A percentile compares a stretch with the other conserved stretches of the same genome.
These are phyloP conservation scores for Saitozyma podzolica DNA, from an alignment of 768 basidiomycete genomes.

Conservation along the genomic window DNA sequence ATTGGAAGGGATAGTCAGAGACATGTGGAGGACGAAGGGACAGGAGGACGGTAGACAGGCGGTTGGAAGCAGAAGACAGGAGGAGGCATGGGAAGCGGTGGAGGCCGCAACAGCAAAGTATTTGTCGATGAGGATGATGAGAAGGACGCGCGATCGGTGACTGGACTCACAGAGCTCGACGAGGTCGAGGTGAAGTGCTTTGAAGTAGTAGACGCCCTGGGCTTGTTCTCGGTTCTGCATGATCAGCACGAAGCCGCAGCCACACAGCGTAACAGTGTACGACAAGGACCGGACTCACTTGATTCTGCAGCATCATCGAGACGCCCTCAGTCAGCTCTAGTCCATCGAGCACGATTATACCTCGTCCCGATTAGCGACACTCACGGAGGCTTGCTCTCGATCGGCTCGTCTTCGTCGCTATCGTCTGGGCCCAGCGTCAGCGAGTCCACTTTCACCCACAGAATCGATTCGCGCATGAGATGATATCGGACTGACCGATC, in stretches of 20 bases:
- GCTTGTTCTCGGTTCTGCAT: neutral
- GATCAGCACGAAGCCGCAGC: too few species aligned
- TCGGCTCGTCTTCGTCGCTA: constrained; percentile 36
- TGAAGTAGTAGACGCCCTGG: constrained; percentile 19
- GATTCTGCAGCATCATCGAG: too few species aligned
- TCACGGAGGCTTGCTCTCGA: constrained; percentile 21
- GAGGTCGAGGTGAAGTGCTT: constrained; percentile 28
- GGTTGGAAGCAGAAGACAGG: too few species aligned
- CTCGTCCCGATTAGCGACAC: neutral
- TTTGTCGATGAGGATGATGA: too few species aligned
- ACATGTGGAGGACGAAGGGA: too few species aligned
- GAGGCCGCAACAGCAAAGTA: too few species aligned
- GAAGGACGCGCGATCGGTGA: too few species aligned
- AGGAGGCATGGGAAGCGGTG: too few species aligned
- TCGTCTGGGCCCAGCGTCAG: constrained; percentile 20
- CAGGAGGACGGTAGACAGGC: too few species aligned
- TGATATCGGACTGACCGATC: constrained; percentile 21
- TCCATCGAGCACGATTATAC: neutral
- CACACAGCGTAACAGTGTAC: too few species aligned
- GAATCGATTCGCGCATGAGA: neutral
- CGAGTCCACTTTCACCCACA: neutral
- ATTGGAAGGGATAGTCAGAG: too few species aligned
- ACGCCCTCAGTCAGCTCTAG: neutral
- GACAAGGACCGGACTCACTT: too few species aligned
- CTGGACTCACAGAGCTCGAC: constrained; percentile 22